phyloP scores from a whole-genome alignment of 163 green algal genomes.

The Prototheca cutis region DNA sequence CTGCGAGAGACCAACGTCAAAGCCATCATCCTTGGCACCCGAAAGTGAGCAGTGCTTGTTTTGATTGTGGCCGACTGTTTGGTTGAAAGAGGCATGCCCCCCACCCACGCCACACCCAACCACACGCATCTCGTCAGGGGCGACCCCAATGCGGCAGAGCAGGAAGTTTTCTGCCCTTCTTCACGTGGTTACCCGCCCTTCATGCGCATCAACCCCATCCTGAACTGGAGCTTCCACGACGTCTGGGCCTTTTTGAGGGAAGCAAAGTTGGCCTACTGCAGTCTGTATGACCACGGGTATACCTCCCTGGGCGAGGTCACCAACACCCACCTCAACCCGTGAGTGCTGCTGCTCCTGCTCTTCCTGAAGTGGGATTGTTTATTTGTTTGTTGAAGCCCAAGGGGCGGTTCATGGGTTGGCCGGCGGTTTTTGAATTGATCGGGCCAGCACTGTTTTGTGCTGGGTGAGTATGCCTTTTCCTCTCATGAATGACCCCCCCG shows the following conservation, averaged over 20 bases:
- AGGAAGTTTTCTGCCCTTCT: slow-evolving; percentile 82
- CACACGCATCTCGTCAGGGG: slow-evolving; percentile 28
- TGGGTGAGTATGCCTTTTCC: no score
- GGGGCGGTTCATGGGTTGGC: no score
- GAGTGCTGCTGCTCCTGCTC: slow-evolving; percentile 3
- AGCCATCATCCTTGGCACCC: slow-evolving; percentile 77
- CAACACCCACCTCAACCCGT: slow-evolving; percentile 13
- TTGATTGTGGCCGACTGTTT: no score
- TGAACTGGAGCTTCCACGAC: slow-evolving; percentile 87
- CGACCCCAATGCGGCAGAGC: slow-evolving; percentile 73
- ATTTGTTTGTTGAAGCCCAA: no score
- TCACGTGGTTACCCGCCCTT: slow-evolving; percentile 84
- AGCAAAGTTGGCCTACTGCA: slow-evolving; percentile 56
- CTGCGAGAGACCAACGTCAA: slow-evolving; percentile 38
- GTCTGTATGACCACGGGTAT: slow-evolving; percentile 82
- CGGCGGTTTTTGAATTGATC: no score
- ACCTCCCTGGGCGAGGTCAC: slow-evolving; percentile 57
- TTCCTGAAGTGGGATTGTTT: no score
- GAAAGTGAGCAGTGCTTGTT: slow-evolving; percentile 24
- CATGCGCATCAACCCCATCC: slow-evolving; percentile 94
- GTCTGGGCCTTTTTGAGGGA: slow-evolving; percentile 74
- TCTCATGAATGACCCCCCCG: no score
- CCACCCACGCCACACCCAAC: background rate
- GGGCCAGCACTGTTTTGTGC: no score
- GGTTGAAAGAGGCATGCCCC: background rate